Base-by-base conservation (phyloP, 352 stramenopile genomes). In the Pythium brassicae region DNA sequence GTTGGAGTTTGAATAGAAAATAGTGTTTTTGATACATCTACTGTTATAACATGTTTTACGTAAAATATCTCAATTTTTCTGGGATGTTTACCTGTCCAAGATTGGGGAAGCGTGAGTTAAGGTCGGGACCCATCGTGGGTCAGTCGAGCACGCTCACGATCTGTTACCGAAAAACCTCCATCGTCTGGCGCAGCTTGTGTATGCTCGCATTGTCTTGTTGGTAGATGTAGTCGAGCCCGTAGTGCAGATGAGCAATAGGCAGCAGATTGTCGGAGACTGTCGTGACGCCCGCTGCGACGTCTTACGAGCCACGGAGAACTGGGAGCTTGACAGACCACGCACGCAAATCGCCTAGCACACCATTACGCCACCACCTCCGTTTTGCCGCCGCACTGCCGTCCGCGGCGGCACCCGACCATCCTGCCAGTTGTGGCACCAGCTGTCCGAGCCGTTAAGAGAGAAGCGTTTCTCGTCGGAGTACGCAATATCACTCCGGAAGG, bases 161-260 rank as follows among this genome's bases (percentile, higher is more conserved):
- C 5, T 35, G 29, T 10, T 35, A 4, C 10, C 29, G 29, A 32
- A 50, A 32, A 15, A 50, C 27, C 11, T 50, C 44, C 20, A 34
- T 50, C 44, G 44, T 50, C 20, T 14, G 14, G 5, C 20, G 12
- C 9, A 19, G 27, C 25, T 14, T 32, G 20, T 50, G 44, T 7
- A 29, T 50, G 14, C 44, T 50, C 10, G 44, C 44, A 8, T 50
- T 50, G 44, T 50, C 44, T 14, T 50, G 44, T 29, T 50, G 22
- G 14, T 27, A 50, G 4, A 19, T 50, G 44, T 23, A 45, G 15
- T 45, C 39, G 17, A 45, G 7, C 20, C 39, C 39, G 39, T 45
- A 45, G 39, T 35, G 29, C 29, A 35, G 29, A 20, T 45, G 14
- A 10, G 39, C 39, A 20, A 45, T 20, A 8, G 39, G 39, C 4